A percentile compares a stretch with the other conserved stretches of the same genome.
These are phyloP conservation scores for Ceratocystis harringtonii DNA, from an alignment of 2,329 filamentous ascomycete species.

Conservation along the genomic window DNA sequence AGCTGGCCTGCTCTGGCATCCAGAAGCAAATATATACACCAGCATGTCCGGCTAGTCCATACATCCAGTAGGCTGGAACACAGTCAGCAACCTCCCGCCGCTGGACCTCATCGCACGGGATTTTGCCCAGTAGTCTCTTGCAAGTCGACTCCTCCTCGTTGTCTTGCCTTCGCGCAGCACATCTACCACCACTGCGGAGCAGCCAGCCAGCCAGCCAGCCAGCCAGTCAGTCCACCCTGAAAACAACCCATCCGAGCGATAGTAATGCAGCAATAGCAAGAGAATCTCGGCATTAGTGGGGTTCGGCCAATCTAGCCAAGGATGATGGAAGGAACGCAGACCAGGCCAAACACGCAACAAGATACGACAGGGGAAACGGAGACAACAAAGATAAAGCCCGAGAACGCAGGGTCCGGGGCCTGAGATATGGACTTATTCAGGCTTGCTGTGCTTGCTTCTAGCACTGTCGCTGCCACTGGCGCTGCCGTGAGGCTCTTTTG, in stretches of 20 bases:
- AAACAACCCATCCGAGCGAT: not conserved
- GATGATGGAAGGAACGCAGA: not conserved
- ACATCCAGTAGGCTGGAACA: not conserved
- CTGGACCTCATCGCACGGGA: no score
- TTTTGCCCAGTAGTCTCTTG: no score
- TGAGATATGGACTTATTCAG: not conserved
- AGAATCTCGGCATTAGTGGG: not conserved
- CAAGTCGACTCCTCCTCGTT: no score
- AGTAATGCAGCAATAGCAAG: not conserved
- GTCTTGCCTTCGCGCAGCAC: no score
- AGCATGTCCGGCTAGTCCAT: not conserved
- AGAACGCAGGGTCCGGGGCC: not conserved
- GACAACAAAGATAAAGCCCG: constrained; percentile 2
- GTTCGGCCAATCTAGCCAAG: constrained; percentile 3
- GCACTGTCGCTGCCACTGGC: not conserved
- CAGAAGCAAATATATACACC: not conserved
- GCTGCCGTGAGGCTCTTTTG: not conserved
- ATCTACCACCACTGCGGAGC: no score
- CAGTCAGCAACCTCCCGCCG: not conserved
- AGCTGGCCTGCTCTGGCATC: no score
- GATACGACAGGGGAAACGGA: not conserved
- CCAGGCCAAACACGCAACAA: not conserved
- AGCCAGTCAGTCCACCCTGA: not conserved
- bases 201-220: no score
- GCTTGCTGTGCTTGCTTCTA: not conserved